phyloP scores from a whole-genome alignment of 805 yeast genomes.

The Metschnikowia cubensis region DNA sequence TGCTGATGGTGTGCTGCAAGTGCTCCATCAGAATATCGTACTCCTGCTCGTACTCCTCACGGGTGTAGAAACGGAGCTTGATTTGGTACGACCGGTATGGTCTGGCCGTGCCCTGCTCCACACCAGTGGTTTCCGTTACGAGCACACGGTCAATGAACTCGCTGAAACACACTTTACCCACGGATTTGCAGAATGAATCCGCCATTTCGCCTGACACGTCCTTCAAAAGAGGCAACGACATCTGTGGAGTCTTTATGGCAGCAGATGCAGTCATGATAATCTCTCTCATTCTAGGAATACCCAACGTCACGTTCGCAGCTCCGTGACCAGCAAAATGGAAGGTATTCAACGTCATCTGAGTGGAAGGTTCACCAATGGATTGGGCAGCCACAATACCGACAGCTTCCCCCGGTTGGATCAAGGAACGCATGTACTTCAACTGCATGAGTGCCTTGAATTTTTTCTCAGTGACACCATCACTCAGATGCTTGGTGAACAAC shows the following conservation, averaged over 20 bases:
- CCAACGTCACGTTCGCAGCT: conserved; percentile 98
- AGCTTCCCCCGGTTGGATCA: conserved; percentile 94
- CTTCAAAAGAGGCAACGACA: conserved; percentile 80
- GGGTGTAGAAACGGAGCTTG: conserved; percentile 68
- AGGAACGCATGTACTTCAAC: conserved; percentile 94
- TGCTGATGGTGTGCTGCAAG: conserved; percentile 64
- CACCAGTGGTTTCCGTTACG: conserved; percentile 86
- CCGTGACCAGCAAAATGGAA: conserved; percentile 99
- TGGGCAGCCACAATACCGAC: conserved; percentile 98
- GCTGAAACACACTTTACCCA: conserved; percentile 77
- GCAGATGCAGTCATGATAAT: conserved; percentile 99
- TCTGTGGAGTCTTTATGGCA: conserved; percentile 95
- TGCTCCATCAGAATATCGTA: conserved; percentile 82
- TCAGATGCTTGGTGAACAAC: conserved; percentile 51
- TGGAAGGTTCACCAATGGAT: conserved; percentile 98
- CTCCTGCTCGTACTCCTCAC: conserved; percentile 75
- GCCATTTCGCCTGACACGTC: conserved; percentile 86
- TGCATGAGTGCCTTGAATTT: conserved; percentile 96
- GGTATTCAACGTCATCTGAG: conserved; percentile 96
- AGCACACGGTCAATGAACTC: conserved; percentile 82
- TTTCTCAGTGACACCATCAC: conserved; percentile 59
- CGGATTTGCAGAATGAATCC: conserved; percentile 86
- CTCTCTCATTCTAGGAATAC: conserved; percentile 99
- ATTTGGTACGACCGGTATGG: conserved; percentile 71
- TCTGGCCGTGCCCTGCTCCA: conserved; percentile 41